Conservation (phyloP, 148 eudicot species). For the Vaccinium darrowii region DNA sequence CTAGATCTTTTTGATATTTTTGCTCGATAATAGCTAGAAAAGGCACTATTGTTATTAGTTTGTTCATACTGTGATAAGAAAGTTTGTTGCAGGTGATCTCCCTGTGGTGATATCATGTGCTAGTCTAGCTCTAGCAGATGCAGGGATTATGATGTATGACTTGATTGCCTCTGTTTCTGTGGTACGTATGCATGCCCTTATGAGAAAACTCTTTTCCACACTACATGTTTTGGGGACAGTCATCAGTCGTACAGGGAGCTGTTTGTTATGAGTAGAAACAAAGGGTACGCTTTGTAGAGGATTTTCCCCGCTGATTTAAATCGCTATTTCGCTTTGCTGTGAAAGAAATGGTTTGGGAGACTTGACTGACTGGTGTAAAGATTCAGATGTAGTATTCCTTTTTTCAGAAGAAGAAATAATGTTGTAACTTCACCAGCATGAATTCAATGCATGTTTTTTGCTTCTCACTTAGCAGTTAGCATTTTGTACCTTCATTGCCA, state of each 20-base stretch:
- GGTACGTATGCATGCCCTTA: constrained; percentile 45
- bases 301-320: neutral
- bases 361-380: neutral
- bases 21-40: neutral
- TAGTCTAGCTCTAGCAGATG: constrained; percentile 96
- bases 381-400: neutral
- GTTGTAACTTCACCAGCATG: neutral
- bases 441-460: neutral
- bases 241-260: neutral
- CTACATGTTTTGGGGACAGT: neutral
- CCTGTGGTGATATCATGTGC: constrained; percentile 95
- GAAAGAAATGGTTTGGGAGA: neutral
- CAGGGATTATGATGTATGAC: constrained; percentile 96
- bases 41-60: neutral
- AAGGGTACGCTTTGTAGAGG: neutral
- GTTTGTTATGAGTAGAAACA: neutral
- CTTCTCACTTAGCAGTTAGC: neutral
- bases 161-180: constrained; percentile 86
- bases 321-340: neutral
- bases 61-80: constrained; percentile 5
- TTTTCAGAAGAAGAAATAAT: neutral
- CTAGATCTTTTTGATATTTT: neutral
- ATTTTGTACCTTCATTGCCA: neutral
- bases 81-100: constrained; percentile 72
- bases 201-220: neutral